phyloP scores from a whole-genome alignment of 2,329 filamentous ascomycete genomes.

The Ramularia endophylla region DNA sequence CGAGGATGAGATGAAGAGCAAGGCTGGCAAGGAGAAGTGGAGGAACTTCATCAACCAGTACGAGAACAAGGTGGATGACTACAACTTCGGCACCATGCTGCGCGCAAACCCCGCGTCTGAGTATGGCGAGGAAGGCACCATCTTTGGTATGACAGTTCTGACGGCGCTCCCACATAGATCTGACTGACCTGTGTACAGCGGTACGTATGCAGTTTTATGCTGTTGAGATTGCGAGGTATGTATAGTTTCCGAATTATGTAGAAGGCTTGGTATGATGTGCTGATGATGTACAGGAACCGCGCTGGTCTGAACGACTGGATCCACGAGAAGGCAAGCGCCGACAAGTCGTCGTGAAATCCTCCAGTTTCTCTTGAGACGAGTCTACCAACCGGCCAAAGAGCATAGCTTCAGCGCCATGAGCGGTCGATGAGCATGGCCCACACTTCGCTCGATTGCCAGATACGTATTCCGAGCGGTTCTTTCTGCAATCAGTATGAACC shows the following conservation, averaged over 20 bases:
- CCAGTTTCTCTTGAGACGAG: neutral
- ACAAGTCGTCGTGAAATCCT: constrained; percentile 38
- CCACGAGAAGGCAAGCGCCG: constrained; percentile 64
- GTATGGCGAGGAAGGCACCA: constrained; percentile 83
- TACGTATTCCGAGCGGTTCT: too few relatives aligned
- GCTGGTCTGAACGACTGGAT: constrained; percentile 95
- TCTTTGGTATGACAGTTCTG: constrained; percentile 64
- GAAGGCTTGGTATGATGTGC: constrained; percentile 2
- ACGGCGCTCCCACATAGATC: neutral
- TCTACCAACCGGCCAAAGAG: too few relatives aligned
- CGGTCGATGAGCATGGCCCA: too few relatives aligned
- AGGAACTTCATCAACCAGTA: constrained; percentile 89
- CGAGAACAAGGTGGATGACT: constrained; percentile 93
- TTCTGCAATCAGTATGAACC: constrained; percentile 17
- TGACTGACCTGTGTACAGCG: constrained; percentile 33
- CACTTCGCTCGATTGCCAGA: too few relatives aligned
- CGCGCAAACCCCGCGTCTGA: constrained; percentile 71
- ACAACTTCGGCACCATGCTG: constrained; percentile 95
- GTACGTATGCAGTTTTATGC: constrained; percentile 81
- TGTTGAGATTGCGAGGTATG: constrained; percentile 64
- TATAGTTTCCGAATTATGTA: constrained; percentile 2
- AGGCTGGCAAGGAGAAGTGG: constrained; percentile 89
- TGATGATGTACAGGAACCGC: constrained; percentile 56
- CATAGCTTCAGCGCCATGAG: too few relatives aligned
- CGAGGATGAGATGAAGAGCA: constrained; percentile 98